A percentile compares a stretch with the other conserved stretches of the same genome.
phyloP scores from a whole-genome alignment of 352 stramenopile species.

The Phytophthora idaei region DNA sequence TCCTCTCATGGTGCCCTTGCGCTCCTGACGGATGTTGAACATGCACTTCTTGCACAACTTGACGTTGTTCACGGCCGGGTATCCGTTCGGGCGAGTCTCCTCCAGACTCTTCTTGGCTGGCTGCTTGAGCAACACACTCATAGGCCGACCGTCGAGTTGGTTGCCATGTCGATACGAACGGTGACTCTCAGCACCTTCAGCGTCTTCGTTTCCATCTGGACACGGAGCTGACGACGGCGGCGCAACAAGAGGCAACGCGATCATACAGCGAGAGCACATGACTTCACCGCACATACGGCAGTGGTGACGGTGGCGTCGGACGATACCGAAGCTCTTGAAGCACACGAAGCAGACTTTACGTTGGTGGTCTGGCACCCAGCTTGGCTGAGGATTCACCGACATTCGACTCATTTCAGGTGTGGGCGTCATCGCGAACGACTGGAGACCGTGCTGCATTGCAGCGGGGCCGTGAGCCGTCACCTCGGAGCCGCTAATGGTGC shows the following conservation, averaged over 20 bases:
- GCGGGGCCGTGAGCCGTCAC: slow-evolving; percentile 34
- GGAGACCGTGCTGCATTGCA: slow-evolving; percentile 23
- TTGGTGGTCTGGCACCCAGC: slow-evolving; percentile 65
- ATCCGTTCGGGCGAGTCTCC: slow-evolving; percentile 46
- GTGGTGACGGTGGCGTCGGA: slow-evolving; percentile 70
- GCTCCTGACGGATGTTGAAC: slow-evolving; percentile 66
- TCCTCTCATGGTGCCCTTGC: slow-evolving; percentile 56
- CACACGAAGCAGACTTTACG: slow-evolving; percentile 71
- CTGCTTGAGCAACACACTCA: slow-evolving; percentile 43
- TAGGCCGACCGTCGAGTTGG: slow-evolving; percentile 24
- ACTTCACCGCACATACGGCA: slow-evolving; percentile 83
- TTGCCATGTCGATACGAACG: slow-evolving; percentile 21
- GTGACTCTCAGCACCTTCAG: slow-evolving; percentile 5
- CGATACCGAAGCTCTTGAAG: slow-evolving; percentile 71
- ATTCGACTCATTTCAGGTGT: slow-evolving; percentile 31
- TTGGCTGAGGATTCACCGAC: slow-evolving; percentile 41
- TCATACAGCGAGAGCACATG: slow-evolving; percentile 72
- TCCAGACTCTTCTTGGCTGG: slow-evolving; percentile 51
- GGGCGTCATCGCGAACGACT: slow-evolving; percentile 12
- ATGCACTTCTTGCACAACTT: slow-evolving; percentile 86
- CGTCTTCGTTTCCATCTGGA: slow-evolving; percentile 22
- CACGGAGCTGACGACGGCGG: slow-evolving; percentile 35
- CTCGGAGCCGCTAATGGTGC: slow-evolving; percentile 36
- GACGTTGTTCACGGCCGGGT: slow-evolving; percentile 66
- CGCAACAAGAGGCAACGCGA: slow-evolving; percentile 65